Evolutionary conservation across 2,329 filamentous ascomycete genomes (phyloP), one percentile per base, ranked within the genome.

Genomic region (Ophiostoma perfectum): DNA sequence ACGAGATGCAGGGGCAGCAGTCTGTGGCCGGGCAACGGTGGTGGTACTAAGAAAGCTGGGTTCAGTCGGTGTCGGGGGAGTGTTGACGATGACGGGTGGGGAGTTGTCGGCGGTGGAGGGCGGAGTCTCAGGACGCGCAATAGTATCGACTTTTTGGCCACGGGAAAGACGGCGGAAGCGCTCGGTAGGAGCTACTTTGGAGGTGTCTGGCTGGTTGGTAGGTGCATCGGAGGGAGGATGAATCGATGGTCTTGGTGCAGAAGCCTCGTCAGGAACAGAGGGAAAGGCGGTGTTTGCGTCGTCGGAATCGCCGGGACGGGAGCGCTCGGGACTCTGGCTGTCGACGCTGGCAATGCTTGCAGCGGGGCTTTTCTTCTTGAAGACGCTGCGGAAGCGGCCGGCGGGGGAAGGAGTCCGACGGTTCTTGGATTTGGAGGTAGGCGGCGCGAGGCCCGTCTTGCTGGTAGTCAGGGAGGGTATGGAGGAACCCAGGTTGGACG

Each of bases 321-420:
- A 27, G 2, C 67, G 67, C 68, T 79, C 78, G 44, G 77, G 78
- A 45, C 74, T 78, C 44, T 80, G 80, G 72, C 81, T 84, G 69
- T 79, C 78, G 70, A 79, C 81, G 39, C 80, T 70, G n/a, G 66
- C 52, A n/a, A 66, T 64, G 58, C 69, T 72, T 6, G 69, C 75
- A 69, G 79, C 82, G 41, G 77, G 74, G 70, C 74, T 78, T 75
- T 82, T 86, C 74, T 84, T 87, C 69, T 80, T 85, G 74, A 95
- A 92, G 12, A 89, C 90, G 75, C 89, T 88, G 76, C 86, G 90
- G 70, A 94, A 81, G 74, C 88, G 91, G 74, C 87, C 86, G 66
- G 85, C 87, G 11, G 90, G 90, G 9, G 92, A 93, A 27, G 85
- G 82, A 38, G 87, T 87, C 70, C 90, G 85, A 72, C 84, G 84